Base-by-base conservation (phyloP, 2,329 filamentous ascomycete genomes). In the Zymoseptoria crescenta region DNA sequence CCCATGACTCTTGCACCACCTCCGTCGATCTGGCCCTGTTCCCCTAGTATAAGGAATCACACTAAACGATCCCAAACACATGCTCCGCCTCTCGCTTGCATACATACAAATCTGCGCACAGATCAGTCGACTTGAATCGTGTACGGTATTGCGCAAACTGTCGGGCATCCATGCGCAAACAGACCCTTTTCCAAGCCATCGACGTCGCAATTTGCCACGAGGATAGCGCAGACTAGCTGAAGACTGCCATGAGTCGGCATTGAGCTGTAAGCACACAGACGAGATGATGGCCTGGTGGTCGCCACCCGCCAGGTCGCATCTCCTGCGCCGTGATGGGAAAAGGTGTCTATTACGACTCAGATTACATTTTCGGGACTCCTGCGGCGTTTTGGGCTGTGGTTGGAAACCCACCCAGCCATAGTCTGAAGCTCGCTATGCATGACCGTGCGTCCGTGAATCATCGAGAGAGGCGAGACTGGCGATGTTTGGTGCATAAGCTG, bases 141-240 rank as follows among this genome's bases (percentile, higher is more conserved):
- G 35, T 41, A 20, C 51, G 41, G 51, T 41, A 50, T 4, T 50
- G 21, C 49, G 27, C 51, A 54, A 45, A 45, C 10, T 13, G 21
- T 53, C 52, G 56, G 56, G 56, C 56, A 58, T 6, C 56, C 54
- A 35, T 58, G 56, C 52, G 45, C 49, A 29, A 57, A 41, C 30
- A 21, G 49, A 52, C 8, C 24, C 24, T 29, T 9, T 29, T 28
- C 51, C 51, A 52, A 52, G 21, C 51, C 2, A 30, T 19, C 10
- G 20, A 24, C 51, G 29, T 13, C 10, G 16, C 7, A 45, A 45
- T 45, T 45, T 45, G 35, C 35, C 35, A 45, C 35, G 35, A 45
- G 35, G 7, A 45, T 45, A 16, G 35, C 35, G 35, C 35, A 16
- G 7, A 45, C 16, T 41, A 5, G 10, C 35, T 41, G 10, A 41